Conservation (phyloP, 257 asterid genomes). For the Craterostigma plantagineum region DNA sequence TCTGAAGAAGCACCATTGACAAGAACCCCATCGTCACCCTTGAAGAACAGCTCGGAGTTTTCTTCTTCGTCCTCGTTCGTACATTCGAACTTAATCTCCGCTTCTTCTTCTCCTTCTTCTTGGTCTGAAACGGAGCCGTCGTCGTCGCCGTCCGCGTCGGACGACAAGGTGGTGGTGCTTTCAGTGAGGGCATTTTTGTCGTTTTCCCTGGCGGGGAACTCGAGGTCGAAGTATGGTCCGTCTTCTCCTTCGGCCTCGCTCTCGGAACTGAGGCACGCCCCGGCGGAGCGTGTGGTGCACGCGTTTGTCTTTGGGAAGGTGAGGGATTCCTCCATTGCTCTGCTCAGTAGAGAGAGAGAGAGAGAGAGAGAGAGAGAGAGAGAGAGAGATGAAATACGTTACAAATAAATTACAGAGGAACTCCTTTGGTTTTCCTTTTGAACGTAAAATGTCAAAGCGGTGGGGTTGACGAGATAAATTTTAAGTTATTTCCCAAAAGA, state of each 20-base stretch:
- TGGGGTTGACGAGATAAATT: too few relatives aligned
- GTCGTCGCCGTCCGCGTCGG: conserved; percentile 10
- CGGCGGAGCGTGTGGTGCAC: too few relatives aligned
- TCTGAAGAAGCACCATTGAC: conserved; percentile 17
- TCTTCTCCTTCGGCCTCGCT: conserved; percentile 23
- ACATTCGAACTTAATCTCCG: not conserved
- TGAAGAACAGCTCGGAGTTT: conserved; percentile 18
- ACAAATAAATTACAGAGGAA: too few relatives aligned
- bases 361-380: conserved; percentile 7
- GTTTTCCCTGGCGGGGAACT: conserved; percentile 22
- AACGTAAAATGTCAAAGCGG: too few relatives aligned
- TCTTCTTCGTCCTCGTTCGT: conserved; percentile 9
- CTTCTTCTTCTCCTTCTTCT: conserved; percentile 10
- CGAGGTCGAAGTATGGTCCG: conserved; percentile 38
- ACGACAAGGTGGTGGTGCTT: too few relatives aligned
- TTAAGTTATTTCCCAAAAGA: too few relatives aligned
- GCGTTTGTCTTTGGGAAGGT: not conserved
- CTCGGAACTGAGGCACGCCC: too few relatives aligned
- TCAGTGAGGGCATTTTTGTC: conserved; percentile 8
- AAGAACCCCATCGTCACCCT: conserved; percentile 16
- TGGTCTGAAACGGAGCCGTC: conserved; percentile 11
- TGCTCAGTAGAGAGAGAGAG: conserved; percentile 1
- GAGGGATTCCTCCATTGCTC: not conserved
- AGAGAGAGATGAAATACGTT: conserved; percentile 6
- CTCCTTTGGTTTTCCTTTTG: too few relatives aligned